Percentiles rank a stretch among this genome's conserved stretches.
These are phyloP conservation scores for Trypanosoma grayi DNA, from an alignment of 208 protist genomes.

Conservation along the genomic window DNA sequence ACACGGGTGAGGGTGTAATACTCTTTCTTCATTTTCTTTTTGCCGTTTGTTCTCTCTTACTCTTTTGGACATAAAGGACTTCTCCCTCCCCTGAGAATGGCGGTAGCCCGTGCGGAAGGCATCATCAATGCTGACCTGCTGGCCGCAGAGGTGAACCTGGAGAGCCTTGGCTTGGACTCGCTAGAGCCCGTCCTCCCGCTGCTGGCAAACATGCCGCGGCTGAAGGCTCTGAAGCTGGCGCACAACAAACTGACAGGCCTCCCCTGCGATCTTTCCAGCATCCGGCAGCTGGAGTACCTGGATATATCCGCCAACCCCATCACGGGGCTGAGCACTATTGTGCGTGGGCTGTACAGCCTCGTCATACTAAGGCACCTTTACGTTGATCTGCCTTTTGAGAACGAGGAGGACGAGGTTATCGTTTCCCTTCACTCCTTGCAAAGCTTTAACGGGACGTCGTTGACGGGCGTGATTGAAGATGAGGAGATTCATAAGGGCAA, in stretches of 20 bases:
- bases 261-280: conserved; percentile 45
- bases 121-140: conserved; percentile 20
- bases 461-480: conserved; percentile 23
- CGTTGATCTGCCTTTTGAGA: conserved; percentile 48
- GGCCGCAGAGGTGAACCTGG: conserved; percentile 39
- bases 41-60: not conserved
- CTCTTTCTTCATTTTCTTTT: not conserved
- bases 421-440: conserved; percentile 44
- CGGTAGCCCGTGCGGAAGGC: conserved; percentile 1
- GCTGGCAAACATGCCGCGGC: conserved; percentile 36
- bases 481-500: conserved; percentile 6
- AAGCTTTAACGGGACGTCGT: conserved; percentile 59
- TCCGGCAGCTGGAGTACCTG: conserved; percentile 37
- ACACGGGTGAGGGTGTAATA: no score
- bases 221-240: conserved; percentile 40
- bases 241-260: conserved; percentile 54
- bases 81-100: conserved; percentile 1
- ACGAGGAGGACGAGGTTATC: conserved; percentile 79
- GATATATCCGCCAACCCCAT: conserved; percentile 59
- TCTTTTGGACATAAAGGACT: conserved; percentile 1
- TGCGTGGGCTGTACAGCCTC: conserved; percentile 56
- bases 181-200: conserved; percentile 49
- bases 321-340: conserved; percentile 31
- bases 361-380: conserved; percentile 40
- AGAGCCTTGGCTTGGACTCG: conserved; percentile 34